Conservation (phyloP, 176 grass and related monocot genomes). For the Rhynchospora tenuis region DNA sequence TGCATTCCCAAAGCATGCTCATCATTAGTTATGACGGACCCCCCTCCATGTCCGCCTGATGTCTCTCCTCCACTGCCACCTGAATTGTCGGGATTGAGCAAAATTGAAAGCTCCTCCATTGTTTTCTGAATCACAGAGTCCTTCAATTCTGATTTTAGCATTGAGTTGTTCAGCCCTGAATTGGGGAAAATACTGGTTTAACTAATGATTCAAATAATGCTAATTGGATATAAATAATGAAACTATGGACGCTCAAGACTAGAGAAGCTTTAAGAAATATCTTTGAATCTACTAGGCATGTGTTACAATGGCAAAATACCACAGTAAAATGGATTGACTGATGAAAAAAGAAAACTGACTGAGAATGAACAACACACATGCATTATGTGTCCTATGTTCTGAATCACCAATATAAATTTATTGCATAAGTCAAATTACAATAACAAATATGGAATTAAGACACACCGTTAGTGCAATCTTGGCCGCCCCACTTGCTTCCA, state of each 20-base stretch:
- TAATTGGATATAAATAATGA: neutral
- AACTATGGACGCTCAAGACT: neutral
- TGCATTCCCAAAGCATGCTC: slow-evolving; percentile 41
- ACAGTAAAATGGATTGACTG: neutral
- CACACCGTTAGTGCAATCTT: slow-evolving; percentile 12
- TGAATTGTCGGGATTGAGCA: slow-evolving; percentile 2
- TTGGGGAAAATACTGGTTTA: neutral
- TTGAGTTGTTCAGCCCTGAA: neutral
- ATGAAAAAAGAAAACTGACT: neutral
- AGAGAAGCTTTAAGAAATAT: neutral
- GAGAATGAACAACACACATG: neutral
- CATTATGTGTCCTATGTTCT: neutral
- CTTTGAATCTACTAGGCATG: neutral
- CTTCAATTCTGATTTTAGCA: slow-evolving; percentile 10
- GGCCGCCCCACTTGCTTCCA: neutral
- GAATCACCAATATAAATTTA: neutral
- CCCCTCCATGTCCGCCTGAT: slow-evolving; percentile 33
- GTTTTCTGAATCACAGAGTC: slow-evolving; percentile 4
- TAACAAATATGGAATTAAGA: neutral
- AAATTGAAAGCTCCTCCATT: slow-evolving; percentile 15
- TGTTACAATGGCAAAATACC: neutral
- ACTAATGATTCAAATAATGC: neutral
- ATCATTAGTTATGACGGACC: slow-evolving; percentile 48
- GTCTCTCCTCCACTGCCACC: slow-evolving; percentile 24
- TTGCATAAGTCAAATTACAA: neutral